Evolutionary conservation across 2,329 filamentous ascomycete species (phyloP), one percentile per base, ranked within the genome.

Genomic region (Dactylellina leptospora): DNA sequence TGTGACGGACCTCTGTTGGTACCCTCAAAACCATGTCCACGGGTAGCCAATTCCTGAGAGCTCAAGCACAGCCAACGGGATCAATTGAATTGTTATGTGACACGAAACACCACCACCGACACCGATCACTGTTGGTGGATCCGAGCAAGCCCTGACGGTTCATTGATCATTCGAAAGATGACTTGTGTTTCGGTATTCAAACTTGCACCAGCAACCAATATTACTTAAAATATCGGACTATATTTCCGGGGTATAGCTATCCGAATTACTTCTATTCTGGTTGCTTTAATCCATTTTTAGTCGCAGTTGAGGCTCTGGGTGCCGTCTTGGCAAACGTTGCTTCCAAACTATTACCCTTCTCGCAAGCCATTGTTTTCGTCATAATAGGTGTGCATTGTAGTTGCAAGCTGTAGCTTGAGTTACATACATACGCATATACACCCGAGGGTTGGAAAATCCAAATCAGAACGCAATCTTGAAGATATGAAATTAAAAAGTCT

Each of bases 51-150:
- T 33, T 33, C 30, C 13, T 33, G 30, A 13, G 6, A 6, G 30
- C 30, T 13, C 6, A 33, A 6, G 30, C n/a, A n/a, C n/a, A n/a
- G n/a, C n/a, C n/a, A n/a, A n/a, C n/a, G n/a, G n/a, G n/a, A n/a
- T n/a, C n/a, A n/a, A n/a, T n/a, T n/a, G n/a, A n/a, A n/a, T n/a
- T n/a, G n/a, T 47, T 47, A 47, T 13, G 42, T 13, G 42, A 47
- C 42, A 47, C 42, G 5, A 28, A 51, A 51, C n/a, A n/a, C n/a
- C 47, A 51, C 27, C 25, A 6, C 47, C 47, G 27, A 33, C 33
- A 51, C 47, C 30, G 23, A 27, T 51, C n/a, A n/a, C n/a, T n/a
- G n/a, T n/a, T n/a, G n/a, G n/a, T n/a, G n/a, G n/a, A n/a, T n/a
- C n/a, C n/a, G n/a, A n/a, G n/a, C n/a, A n/a, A n/a, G n/a, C n/a